Percentiles rank a stretch among this genome's conserved stretches.
phyloP scores from a whole-genome alignment of 345 rosid genomes.

The Dimocarpus longan region DNA sequence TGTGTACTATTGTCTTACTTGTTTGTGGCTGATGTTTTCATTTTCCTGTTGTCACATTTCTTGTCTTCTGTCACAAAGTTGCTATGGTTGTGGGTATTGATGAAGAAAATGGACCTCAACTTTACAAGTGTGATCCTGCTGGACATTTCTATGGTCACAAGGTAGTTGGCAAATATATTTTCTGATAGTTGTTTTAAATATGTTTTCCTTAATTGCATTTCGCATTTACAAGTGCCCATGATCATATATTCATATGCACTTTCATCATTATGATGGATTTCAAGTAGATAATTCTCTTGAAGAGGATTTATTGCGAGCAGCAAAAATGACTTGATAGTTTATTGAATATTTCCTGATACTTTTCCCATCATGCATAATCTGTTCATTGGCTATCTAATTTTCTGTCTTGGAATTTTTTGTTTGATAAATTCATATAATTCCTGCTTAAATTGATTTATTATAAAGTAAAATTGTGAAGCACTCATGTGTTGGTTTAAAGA shows the following conservation, averaged over 20 bases:
- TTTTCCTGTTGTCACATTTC: not conserved
- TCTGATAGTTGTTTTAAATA: not conserved
- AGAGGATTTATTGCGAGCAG: not conserved
- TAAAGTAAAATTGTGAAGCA: not conserved
- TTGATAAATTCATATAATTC: not conserved
- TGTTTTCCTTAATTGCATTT: conserved; percentile 2
- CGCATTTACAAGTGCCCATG: not conserved
- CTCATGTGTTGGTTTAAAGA: not conserved
- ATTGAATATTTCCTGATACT: not conserved
- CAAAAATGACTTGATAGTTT: not conserved
- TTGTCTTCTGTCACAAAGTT: conserved; percentile 47
- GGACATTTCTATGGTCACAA: conserved; percentile 97
- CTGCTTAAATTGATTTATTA: not conserved
- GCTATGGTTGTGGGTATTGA: conserved; percentile 97
- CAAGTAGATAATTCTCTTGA: not conserved
- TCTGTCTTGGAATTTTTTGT: not conserved
- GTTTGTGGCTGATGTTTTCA: not conserved
- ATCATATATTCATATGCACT: not conserved
- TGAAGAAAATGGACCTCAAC: conserved; percentile 90
- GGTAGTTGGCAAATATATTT: conserved; percentile 48
- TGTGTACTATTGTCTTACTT: not conserved
- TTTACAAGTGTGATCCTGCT: conserved; percentile 98
- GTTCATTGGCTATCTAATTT: not conserved
- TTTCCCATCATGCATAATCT: not conserved
- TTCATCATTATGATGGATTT: not conserved